Evolutionary conservation across 768 basidiomycete species (phyloP).

Genomic region (Lepiota venenata): DNA sequence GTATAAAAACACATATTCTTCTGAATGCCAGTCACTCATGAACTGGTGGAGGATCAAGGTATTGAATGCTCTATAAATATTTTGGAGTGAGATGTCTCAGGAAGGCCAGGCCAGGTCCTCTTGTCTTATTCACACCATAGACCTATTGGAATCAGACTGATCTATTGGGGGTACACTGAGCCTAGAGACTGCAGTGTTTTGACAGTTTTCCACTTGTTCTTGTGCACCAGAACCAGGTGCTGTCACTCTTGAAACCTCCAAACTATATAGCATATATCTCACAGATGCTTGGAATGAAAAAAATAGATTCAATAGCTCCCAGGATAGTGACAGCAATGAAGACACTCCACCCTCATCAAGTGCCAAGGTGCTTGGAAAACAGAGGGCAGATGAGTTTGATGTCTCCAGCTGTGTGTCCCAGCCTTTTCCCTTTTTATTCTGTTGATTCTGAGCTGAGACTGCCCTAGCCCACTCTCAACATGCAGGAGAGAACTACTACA

Average conservation of each 20-base stretch:
- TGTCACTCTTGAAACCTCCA: slow-evolving; percentile 15
- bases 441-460: background rate
- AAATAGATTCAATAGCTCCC: background rate
- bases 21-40: too few species aligned
- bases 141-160: too few species aligned
- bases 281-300: background rate
- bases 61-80: too few species aligned
- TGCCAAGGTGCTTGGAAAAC: slow-evolving; percentile 87
- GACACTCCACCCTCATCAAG: slow-evolving; percentile 60
- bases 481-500: background rate
- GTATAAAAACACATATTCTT: too few species aligned
- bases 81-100: too few species aligned
- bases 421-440: slow-evolving; percentile 3
- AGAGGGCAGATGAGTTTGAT: slow-evolving; percentile 53
- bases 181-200: too few species aligned
- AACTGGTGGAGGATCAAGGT: too few species aligned
- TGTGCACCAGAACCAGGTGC: slow-evolving; percentile 71
- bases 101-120: too few species aligned
- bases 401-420: slow-evolving; percentile 38
- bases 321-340: slow-evolving; percentile 11
- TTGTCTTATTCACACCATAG: too few species aligned
- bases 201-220: slow-evolving; percentile 42
- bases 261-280: slow-evolving; percentile 4
- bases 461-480: slow-evolving; percentile 4
- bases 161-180: too few species aligned